Percentiles rank a stretch among this genome's conserved stretches.
Evolutionary conservation across 2,329 filamentous ascomycete species (phyloP).

Genomic region (Ascochyta lentis): DNA sequence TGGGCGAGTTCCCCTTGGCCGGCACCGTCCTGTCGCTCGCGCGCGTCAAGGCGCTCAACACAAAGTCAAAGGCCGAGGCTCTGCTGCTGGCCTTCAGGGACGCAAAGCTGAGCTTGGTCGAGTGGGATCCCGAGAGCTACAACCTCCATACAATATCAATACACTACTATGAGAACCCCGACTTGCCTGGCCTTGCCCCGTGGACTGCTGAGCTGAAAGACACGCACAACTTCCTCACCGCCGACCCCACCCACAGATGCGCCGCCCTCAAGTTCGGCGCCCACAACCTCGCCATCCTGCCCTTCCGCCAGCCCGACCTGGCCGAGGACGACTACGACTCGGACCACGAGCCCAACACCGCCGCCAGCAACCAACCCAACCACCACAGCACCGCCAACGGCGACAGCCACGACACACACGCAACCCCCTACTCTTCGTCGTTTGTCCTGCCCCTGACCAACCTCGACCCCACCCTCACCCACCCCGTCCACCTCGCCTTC

Average conservation of each 20-base stretch:
- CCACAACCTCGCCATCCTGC: conserved; percentile 89
- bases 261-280: conserved; percentile 91
- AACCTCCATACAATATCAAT: conserved; percentile 88
- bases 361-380: conserved; percentile 29
- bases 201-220: conserved; percentile 79
- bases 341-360: conserved; percentile 64
- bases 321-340: conserved; percentile 92
- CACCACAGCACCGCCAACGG: conserved; percentile 45
- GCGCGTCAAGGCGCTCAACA: conserved; percentile 73
- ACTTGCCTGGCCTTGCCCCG: conserved; percentile 75
- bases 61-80: conserved; percentile 81
- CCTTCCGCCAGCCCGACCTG: conserved; percentile 85
- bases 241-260: conserved; percentile 91
- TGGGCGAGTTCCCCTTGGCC: conserved; percentile 82
- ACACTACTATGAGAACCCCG: conserved; percentile 97
- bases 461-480: conserved; percentile 83
- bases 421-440: conserved; percentile 82
- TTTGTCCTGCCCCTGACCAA: conserved; percentile 92
- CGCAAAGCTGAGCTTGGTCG: conserved; percentile 89
- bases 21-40: conserved; percentile 86
- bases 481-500: conserved; percentile 91
- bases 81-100: conserved; percentile 85
- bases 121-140: conserved; percentile 87
- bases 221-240: conserved; percentile 80
- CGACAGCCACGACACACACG: conserved; percentile 34